Conservation (phyloP, 2,329 filamentous ascomycete genomes). For the Pyricularia sp. region DNA sequence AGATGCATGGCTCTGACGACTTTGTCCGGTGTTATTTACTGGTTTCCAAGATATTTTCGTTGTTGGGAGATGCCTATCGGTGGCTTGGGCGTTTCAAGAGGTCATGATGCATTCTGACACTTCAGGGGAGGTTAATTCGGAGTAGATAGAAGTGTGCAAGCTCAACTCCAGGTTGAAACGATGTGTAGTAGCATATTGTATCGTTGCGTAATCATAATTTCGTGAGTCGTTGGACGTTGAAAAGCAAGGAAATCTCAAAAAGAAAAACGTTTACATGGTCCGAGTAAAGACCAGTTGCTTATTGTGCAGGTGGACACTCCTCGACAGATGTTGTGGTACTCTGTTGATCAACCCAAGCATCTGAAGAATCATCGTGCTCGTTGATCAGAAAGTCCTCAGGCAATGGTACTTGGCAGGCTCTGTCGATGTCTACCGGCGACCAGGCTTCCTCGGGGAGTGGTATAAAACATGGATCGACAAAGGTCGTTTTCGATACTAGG, state of each 20-base stretch:
- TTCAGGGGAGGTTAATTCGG: background rate
- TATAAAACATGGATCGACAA: background rate
- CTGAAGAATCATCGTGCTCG: background rate
- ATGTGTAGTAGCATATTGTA: background rate
- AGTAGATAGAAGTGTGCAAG: background rate
- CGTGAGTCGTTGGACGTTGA: background rate
- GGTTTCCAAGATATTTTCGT: background rate
- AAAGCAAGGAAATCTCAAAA: background rate
- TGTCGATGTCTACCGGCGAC: background rate
- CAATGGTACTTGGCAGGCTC: slow-evolving; percentile 1
- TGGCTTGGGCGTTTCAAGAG: background rate
- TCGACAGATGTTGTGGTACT: background rate
- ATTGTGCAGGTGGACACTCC: background rate
- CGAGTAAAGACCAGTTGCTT: background rate
- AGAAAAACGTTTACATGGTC: background rate
- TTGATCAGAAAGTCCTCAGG: background rate
- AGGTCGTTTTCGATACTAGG: background rate
- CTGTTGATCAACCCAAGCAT: background rate
- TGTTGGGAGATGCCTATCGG: background rate
- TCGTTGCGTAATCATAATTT: background rate
- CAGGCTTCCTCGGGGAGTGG: background rate
- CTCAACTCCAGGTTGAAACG: background rate
- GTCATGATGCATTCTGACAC: background rate
- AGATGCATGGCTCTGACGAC: background rate
- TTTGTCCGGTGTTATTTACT: background rate